Evolutionary conservation across 257 asterid species (phyloP), one percentile per base, ranked within the genome.

Genomic region (Nicotiana tabacum): DNA sequence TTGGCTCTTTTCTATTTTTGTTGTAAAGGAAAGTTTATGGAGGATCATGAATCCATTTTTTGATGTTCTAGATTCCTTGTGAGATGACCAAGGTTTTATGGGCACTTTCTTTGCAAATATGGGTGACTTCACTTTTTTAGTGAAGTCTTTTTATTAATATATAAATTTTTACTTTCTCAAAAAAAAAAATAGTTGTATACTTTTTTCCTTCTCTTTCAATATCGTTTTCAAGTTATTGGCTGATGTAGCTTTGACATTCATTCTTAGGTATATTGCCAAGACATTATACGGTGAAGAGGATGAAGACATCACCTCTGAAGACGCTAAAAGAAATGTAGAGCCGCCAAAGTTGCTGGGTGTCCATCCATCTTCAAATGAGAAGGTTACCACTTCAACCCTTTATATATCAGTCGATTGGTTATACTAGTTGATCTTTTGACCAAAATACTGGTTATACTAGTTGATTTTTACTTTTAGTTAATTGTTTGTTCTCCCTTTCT

Each of bases 271-370:
- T 84, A 90, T 94, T 89, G 98, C 98, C 66, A 90, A 88, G 86
- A 92, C 95, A 17, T 88, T 93, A 77, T 92, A 90, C 80, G 93
- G 93, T 66, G 97, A 93, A 77, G 94, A 92, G 12, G 96, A 89
- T 5, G 98, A 94, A 13, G 94, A 91, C 56, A 30, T 37, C 48
- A 18, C 81, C 65, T 18, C 82, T 70, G 94, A 91, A 32, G 56
- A 86, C 56, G 82, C 82, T 18, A 88, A 61, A 84, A 89, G 77
- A 80, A 87, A 69, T 80, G 62, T 90, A 76, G 92, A 90, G 85
- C 93, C 87, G 58, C 98, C 95, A 65, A 93, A 88, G 89, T 58
- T 91, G 86, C 91, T 96, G 80, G 99, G 99, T 82, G 82, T 92
- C 56, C 53, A 88, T 89, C 97, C 98, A 67, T 91, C 88, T 80